Conservation (phyloP, 1,284 basidiomycete genomes). For the Ganoderma lingzhi region DNA sequence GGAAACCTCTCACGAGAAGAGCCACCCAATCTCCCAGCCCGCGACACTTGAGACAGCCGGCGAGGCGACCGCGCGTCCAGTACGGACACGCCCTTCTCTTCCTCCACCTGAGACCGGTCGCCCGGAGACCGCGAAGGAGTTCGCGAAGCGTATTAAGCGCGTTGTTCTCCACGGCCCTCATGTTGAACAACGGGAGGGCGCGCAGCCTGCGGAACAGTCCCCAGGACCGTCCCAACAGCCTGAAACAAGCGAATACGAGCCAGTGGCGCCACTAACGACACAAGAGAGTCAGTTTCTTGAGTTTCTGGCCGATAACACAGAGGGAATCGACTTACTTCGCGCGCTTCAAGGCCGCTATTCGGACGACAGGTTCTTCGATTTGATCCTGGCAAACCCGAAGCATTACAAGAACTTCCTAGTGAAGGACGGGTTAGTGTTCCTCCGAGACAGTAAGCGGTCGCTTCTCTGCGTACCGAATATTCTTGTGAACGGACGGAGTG, state of each 20-base stretch:
- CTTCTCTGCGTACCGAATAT: slow-evolving; percentile 38
- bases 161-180: slow-evolving; percentile 18
- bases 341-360: slow-evolving; percentile 10
- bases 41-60: not conserved
- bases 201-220: not conserved
- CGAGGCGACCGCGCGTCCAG: not conserved
- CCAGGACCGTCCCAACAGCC: not conserved
- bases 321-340: not conserved
- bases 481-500: slow-evolving; percentile 23
- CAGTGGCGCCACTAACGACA: not conserved
- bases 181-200: not conserved
- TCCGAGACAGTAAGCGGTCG: slow-evolving; percentile 7
- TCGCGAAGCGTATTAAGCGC: slow-evolving; percentile 19
- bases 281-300: slow-evolving; percentile 6
- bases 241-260: not conserved
- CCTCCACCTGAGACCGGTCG: slow-evolving; percentile 24
- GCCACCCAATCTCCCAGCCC: not conserved
- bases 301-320: slow-evolving; percentile 7
- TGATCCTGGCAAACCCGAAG: not conserved
- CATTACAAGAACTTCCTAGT: slow-evolving; percentile 29
- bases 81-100: no score
- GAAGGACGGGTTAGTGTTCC: slow-evolving; percentile 29
- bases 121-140: slow-evolving; percentile 21
- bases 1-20: not conserved
- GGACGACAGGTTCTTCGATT: slow-evolving; percentile 23